A percentile compares a stretch with the other conserved stretches of the same genome.
Evolutionary conservation across 78 protist species (phyloP).

Genomic region (Isochrysis galbana): DNA sequence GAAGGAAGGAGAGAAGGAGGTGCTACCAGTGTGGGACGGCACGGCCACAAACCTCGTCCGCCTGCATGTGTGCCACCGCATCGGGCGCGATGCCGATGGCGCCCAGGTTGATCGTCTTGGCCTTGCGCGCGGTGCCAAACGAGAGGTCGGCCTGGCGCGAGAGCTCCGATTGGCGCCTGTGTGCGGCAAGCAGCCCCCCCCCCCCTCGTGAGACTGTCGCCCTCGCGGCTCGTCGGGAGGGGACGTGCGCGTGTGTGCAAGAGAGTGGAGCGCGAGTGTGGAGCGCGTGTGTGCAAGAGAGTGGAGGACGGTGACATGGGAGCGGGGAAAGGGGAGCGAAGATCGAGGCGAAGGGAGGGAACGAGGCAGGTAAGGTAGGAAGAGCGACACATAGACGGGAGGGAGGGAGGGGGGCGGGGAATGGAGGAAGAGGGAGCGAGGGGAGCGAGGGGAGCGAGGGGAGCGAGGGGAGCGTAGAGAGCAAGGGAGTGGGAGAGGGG

Average conservation of each 20-base stretch:
- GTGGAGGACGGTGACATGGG: no score
- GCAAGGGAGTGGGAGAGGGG: not conserved
- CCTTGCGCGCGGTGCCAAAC: not conserved
- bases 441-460: not conserved
- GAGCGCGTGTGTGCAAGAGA: no score
- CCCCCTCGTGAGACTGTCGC: no score
- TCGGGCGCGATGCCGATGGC: not conserved
- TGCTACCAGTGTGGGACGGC: no score
- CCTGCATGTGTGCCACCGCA: not conserved
- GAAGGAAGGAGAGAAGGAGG: no score
- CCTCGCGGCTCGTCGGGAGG: no score
- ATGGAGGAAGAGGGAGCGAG: no score
- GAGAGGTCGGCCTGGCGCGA: not conserved
- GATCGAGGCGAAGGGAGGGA: no score
- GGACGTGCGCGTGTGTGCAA: not conserved
- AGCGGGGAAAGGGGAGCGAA: not conserved
- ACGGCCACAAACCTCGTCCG: no score
- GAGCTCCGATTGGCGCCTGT: no score
- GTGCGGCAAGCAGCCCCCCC: no score
- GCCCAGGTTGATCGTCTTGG: not conserved
- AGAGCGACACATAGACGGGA: not conserved
- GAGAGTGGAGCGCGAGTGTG: not conserved
- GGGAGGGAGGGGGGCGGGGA: not conserved
- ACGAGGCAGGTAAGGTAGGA: not conserved
- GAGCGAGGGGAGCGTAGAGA: not conserved